Conservation (phyloP, 2,329 filamentous ascomycete genomes). For the Scedosporium apiospermum region DNA sequence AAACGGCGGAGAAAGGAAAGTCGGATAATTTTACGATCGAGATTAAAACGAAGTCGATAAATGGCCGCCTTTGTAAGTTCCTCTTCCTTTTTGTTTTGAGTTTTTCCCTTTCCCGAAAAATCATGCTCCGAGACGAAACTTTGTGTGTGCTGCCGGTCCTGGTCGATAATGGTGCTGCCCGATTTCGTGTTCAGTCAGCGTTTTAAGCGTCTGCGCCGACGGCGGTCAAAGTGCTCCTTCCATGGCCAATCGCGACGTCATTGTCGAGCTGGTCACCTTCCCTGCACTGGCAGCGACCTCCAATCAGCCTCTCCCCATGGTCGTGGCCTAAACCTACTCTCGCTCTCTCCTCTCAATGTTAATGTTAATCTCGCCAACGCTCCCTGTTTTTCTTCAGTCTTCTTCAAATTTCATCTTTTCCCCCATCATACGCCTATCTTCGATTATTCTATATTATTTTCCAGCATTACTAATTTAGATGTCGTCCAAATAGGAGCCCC, state of each 20-base stretch:
- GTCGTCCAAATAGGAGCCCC: slow-evolving; percentile 8
- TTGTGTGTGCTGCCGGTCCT: neutral
- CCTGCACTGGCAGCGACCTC: neutral
- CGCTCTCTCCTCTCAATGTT: neutral
- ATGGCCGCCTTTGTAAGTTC: slow-evolving; percentile 8
- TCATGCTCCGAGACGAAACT: neutral
- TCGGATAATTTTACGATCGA: neutral
- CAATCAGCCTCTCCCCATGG: neutral
- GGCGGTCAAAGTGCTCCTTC: neutral
- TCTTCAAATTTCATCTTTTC: neutral
- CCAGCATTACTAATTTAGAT: neutral
- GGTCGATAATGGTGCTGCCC: no score
- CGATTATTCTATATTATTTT: neutral
- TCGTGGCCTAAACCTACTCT: neutral
- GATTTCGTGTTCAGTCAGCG: neutral
- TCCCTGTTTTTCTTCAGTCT: neutral
- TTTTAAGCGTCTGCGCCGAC: neutral
- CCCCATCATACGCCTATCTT: neutral
- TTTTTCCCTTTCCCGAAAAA: neutral
- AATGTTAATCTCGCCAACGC: no score
- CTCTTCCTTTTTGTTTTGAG: neutral
- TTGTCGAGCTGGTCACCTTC: neutral
- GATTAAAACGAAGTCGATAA: neutral
- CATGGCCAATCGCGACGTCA: slow-evolving; percentile 1
- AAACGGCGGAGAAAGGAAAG: no score